Conservation (phyloP, 1,139 yeast species). For the Zhuliangozyma blackwelliae region DNA sequence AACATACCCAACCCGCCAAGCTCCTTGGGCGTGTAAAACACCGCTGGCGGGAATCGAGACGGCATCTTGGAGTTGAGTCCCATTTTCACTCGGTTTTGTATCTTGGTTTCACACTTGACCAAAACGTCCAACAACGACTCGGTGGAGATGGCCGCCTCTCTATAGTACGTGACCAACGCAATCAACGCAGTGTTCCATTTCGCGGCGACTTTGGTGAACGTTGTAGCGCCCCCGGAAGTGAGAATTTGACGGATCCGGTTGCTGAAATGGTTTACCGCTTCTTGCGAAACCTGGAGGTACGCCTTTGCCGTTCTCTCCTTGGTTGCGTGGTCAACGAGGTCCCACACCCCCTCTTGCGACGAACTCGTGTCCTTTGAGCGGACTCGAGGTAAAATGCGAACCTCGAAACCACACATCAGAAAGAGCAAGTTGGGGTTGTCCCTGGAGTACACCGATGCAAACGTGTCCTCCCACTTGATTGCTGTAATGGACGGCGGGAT, state of each 20-base stretch:
- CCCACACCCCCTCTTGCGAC: constrained; percentile 86
- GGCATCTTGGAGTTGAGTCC: constrained; percentile 99
- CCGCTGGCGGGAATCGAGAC: constrained; percentile 97
- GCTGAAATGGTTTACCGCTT: constrained; percentile 74
- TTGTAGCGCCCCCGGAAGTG: constrained; percentile 94
- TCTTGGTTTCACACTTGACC: constrained; percentile 88
- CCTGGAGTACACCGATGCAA: constrained; percentile 82
- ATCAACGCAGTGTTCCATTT: constrained; percentile 95
- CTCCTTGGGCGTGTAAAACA: constrained; percentile 95
- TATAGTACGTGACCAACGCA: constrained; percentile 78
- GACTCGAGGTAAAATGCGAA: constrained; percentile 74
- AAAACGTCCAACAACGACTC: constrained; percentile 72
- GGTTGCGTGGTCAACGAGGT: constrained; percentile 62
- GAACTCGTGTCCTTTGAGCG: constrained; percentile 48
- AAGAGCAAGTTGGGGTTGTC: constrained; percentile 88
- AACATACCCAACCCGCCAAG: constrained; percentile 97
- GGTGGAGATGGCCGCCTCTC: constrained; percentile 91
- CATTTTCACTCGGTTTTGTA: constrained; percentile 90
- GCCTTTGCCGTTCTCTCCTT: constrained; percentile 92
- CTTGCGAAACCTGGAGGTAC: constrained; percentile 74
- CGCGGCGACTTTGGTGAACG: constrained; percentile 90
- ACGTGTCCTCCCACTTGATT: constrained; percentile 76
- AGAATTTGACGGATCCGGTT: constrained; percentile 84
- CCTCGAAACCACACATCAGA: constrained; percentile 94
- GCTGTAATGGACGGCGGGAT: constrained; percentile 72